These are phyloP conservation scores for Rhodomyrtus tomentosa DNA, from an alignment of 345 rosid species.

Conservation along the genomic window DNA sequence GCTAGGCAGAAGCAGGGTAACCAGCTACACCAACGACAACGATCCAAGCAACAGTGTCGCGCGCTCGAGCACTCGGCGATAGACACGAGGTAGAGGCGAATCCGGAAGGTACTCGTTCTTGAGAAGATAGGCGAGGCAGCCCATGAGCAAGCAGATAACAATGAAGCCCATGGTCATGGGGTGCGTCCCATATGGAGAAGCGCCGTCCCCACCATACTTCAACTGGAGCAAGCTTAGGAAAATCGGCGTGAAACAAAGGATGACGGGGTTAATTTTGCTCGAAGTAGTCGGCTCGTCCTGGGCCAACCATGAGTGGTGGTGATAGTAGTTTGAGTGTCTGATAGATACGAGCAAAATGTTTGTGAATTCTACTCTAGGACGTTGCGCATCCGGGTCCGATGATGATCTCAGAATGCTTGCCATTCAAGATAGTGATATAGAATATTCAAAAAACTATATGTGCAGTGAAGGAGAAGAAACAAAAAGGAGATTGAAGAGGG, in stretches of 20 bases:
- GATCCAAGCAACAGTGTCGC: not conserved
- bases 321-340: too few species aligned
- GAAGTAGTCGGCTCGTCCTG: not conserved
- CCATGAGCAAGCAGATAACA: not conserved
- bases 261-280: not conserved
- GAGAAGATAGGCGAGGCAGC: not conserved
- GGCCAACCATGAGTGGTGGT: too few species aligned
- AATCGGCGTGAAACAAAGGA: not conserved
- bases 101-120: not conserved
- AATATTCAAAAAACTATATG: not conserved
- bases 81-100: not conserved
- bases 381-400: rapidly evolving
- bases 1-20: not conserved
- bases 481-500: not conserved
- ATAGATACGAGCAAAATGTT: too few species aligned
- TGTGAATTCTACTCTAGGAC: not conserved
- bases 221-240: not conserved
- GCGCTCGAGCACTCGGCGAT: not conserved
- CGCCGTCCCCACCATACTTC: not conserved
- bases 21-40: not conserved
- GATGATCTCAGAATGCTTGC: not conserved
- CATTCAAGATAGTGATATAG: not conserved
- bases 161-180: not conserved
- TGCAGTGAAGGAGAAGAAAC: not conserved
- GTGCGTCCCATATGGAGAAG: not conserved